phyloP scores from a whole-genome alignment of 1,284 basidiomycete genomes.

The Cutaneotrichosporon mucoides region DNA sequence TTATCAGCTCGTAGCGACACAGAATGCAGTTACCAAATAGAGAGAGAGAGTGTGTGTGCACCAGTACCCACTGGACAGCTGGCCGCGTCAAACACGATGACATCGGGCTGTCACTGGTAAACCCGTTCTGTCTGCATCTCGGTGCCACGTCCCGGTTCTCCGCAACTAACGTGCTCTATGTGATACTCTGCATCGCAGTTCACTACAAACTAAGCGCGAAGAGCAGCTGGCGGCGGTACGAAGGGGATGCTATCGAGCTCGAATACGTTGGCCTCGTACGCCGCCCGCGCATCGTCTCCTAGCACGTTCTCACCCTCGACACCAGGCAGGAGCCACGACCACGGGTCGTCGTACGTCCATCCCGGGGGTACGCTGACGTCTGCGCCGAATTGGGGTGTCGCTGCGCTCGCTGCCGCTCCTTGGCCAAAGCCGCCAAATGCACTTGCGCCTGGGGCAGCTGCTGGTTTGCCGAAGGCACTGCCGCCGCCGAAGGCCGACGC shows the following conservation, averaged over 20 bases:
- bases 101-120: too few relatives aligned
- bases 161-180: not conserved
- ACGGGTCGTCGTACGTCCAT: conserved; percentile 44
- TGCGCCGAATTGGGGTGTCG: conserved; percentile 11
- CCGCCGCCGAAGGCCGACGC: conserved; percentile 4
- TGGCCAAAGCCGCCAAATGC: conserved; percentile 10
- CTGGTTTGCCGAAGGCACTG: conserved; percentile 23
- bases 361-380: conserved; percentile 49
- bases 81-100: too few relatives aligned
- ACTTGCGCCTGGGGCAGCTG: not conserved
- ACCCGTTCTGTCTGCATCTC: too few relatives aligned
- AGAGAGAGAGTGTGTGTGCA: too few relatives aligned
- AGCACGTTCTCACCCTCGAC: conserved; percentile 17
- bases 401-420: not conserved
- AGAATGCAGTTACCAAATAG: too few relatives aligned
- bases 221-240: conserved; percentile 66
- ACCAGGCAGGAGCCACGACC: conserved; percentile 28
- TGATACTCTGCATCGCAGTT: not conserved
- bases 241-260: conserved; percentile 71
- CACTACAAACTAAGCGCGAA: conserved; percentile 17
- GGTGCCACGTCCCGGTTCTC: too few relatives aligned
- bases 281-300: conserved; percentile 53
- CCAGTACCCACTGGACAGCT: too few relatives aligned
- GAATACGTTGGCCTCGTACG: conserved; percentile 62
- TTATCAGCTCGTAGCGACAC: too few relatives aligned